Evolutionary conservation across 1,284 basidiomycete genomes (phyloP), one percentile per base, ranked within the genome.

Genomic region (Rhizoctonia solani): DNA sequence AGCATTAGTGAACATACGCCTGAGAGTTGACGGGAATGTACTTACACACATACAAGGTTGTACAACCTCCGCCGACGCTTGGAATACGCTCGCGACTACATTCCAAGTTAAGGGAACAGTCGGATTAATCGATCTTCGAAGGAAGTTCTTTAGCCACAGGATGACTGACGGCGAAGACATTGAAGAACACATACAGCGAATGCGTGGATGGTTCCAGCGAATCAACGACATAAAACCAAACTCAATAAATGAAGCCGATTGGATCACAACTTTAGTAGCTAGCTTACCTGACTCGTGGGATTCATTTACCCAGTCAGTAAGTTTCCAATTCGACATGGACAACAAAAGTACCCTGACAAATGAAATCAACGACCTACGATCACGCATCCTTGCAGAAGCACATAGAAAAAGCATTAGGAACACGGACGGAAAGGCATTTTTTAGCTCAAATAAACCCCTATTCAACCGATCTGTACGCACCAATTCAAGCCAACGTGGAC

Each of bases 221-320:
- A n/a, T n/a, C n/a, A n/a, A n/a, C n/a, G n/a, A n/a, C n/a, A n/a
- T n/a, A n/a, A n/a, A n/a, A n/a, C n/a, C n/a, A n/a, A n/a, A n/a
- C n/a, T n/a, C n/a, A n/a, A n/a, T n/a, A n/a, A n/a, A n/a, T n/a
- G n/a, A n/a, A n/a, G n/a, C n/a, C n/a, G n/a, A n/a, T n/a, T n/a
- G n/a, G n/a, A n/a, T n/a, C n/a, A n/a, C n/a, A n/a, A n/a, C n/a
- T n/a, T 19, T 55, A 39, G 54, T 55, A 1, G 54, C 54, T 4
- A 55, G 54, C 54, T 41, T 55, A 39, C 54, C 54, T 6, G 54
- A 41, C 21, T 55, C 37, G 21, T 55, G 54, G 54, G 54, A 55
- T 25, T 25, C 54, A 23, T 55, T 55, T 41, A 55, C 54, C 34
- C 54, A 55, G 11, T 55, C 54, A 4, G 34, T 55, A 27, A 41